phyloP scores from a whole-genome alignment of 257 asterid species.

The Galeopsis tetrahit region DNA sequence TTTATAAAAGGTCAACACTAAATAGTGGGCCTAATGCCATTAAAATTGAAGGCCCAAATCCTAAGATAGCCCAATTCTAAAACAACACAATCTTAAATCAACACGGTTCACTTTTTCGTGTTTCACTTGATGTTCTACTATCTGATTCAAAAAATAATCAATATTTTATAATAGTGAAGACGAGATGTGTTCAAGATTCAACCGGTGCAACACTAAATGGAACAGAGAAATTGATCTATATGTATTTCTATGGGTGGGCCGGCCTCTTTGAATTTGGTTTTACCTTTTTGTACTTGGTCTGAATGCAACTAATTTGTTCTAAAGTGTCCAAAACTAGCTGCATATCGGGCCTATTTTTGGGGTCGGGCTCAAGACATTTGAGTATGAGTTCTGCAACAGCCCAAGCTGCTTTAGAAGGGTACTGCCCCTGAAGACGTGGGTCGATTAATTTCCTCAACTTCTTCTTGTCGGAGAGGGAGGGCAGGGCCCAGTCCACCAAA shows the following conservation, averaged over 20 bases:
- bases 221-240: too few species aligned
- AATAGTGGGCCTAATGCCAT: conserved; percentile 18
- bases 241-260: too few species aligned
- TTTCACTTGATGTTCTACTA: too few species aligned
- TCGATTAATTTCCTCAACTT: conserved; percentile 69
- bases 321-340: conserved; percentile 48
- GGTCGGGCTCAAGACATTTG: conserved; percentile 72
- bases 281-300: conserved; percentile 35
- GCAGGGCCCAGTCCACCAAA: conserved; percentile 83
- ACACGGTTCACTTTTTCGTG: too few species aligned
- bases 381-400: conserved; percentile 48
- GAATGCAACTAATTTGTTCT: conserved; percentile 42
- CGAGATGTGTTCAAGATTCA: too few species aligned
- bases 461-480: conserved; percentile 59
- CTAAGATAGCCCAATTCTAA: not conserved
- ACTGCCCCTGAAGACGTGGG: conserved; percentile 61
- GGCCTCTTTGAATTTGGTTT: conserved; percentile 22
- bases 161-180: too few species aligned
- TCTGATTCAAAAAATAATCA: too few species aligned
- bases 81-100: conserved; percentile 15
- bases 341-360: conserved; percentile 71
- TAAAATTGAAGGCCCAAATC: conserved; percentile 19
- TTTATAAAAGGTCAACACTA: too few species aligned
- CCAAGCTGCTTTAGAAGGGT: conserved; percentile 57
- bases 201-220: too few species aligned